phyloP scores from a whole-genome alignment of 352 stramenopile genomes.

The Phytophthora pisi region DNA sequence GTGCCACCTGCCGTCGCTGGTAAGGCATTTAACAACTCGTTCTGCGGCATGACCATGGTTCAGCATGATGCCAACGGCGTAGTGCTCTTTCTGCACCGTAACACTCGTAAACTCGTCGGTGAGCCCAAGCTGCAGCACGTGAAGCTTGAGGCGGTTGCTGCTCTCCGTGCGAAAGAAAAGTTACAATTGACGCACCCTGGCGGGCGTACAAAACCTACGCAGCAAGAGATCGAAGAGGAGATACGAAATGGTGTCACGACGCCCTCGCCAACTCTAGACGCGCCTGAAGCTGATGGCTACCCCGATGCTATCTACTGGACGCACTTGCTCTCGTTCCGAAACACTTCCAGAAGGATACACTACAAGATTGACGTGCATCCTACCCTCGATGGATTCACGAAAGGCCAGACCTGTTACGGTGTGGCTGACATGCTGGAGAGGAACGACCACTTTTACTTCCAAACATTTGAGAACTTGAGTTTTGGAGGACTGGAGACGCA shows the following conservation, averaged over 20 bases:
- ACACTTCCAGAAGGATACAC: conserved; percentile 40
- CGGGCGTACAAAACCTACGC: conserved; percentile 11
- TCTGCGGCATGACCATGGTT: conserved; percentile 64
- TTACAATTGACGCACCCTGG: conserved; percentile 10
- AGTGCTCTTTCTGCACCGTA: conserved; percentile 64
- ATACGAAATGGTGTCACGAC: conserved; percentile 12
- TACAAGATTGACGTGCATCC: conserved; percentile 65
- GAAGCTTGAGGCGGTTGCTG: conserved; percentile 13
- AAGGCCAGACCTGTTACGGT: conserved; percentile 66
- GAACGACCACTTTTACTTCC: conserved; percentile 34
- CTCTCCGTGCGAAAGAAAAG: conserved; percentile 24
- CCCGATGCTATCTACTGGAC: conserved; percentile 69
- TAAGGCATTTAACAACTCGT: conserved; percentile 40
- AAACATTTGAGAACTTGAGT: conserved; percentile 27
- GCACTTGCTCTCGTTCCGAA: conserved; percentile 68
- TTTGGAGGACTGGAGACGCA: conserved; percentile 33
- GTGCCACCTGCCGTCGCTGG: conserved; percentile 50
- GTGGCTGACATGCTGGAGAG: conserved; percentile 27
- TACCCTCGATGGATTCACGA: conserved; percentile 36
- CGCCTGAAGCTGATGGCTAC: conserved; percentile 29
- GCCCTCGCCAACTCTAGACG: conserved; percentile 26
- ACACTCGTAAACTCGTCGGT: conserved; percentile 44
- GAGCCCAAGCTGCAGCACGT: conserved; percentile 19
- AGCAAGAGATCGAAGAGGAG: conserved; percentile 25
- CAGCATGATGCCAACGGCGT: conserved; percentile 44